Base-by-base conservation (phyloP, 2,329 filamentous ascomycete genomes). In the Fusarium hainanense region DNA sequence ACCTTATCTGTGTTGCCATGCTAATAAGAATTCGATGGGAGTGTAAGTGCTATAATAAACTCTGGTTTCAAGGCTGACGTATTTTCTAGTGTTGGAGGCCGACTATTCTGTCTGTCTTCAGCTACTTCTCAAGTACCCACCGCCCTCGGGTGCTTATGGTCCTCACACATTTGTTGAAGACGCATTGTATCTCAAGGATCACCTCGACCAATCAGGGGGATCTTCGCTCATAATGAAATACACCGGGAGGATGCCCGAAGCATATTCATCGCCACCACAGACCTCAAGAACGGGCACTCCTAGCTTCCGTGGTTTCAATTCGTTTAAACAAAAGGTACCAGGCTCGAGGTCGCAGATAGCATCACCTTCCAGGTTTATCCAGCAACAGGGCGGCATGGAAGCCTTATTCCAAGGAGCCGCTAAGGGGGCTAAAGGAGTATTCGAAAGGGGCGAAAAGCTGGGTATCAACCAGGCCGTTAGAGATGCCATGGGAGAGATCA, bases 1-100 rank as follows among this genome's bases (percentile, higher is more conserved):
- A 98, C 76, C 85, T 96, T 58, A 90, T 98, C n/a, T 98, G 94
- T 72, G 89, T 98, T 54, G 91, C 94, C 8, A 98, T 99, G 94
- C 84, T 99, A 25, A 84, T 99, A 47, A 89, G 96, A 52, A 93
- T 98, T 72, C 89, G 95, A 59, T 98, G 94, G 94, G 89, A 94
- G 72, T 82, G 93, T 96, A 82, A 83, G 91, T 80, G 32, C 18
- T 34, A 37, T 12, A 9, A 4, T 6, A 20, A 32, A 18, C 23
- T 13, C 4, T 9, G 12, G 23, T 25, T 51, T 21, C 37, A 25
- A 28, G 54, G 44, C 77, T 81, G 58, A 81, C 68, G 23, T 9
- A 18, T 16, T 8, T 41, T 21, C 62, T 66, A 94, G 92, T 99
- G 37, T 82, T 98, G 27, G 89, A 93, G 68, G 90, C 93, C 14